Percentiles rank a stretch among this genome's conserved stretches.
Evolutionary conservation across 495 filamentous ascomycete genomes (phyloP).

Genomic region (Aspergillus leporis): DNA sequence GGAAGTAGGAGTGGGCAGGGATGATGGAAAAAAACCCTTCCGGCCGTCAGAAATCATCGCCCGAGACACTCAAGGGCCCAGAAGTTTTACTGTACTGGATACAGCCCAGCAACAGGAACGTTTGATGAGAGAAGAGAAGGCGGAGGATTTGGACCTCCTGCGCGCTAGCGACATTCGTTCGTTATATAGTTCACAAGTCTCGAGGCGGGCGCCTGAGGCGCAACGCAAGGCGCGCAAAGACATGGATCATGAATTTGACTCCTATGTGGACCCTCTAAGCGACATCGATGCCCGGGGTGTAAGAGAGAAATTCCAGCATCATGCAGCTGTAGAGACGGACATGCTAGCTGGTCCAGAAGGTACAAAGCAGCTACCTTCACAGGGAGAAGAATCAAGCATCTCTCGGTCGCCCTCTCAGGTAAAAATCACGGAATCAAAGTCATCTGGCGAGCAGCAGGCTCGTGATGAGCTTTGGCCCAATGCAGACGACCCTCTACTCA

Average conservation of each 20-base stretch:
- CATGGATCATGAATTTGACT: constrained; percentile 33
- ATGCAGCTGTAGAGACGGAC: background rate
- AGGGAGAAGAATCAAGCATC: background rate
- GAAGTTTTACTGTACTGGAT: background rate
- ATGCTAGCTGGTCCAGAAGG: background rate
- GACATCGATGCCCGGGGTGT: constrained; percentile 15
- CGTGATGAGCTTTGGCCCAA: background rate
- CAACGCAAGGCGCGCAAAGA: constrained; percentile 29
- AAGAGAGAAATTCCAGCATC: background rate
- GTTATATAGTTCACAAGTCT: constrained; percentile 32
- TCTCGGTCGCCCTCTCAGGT: background rate
- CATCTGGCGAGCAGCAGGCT: background rate
- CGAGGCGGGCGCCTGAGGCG: constrained; percentile 25
- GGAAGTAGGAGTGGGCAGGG: background rate
- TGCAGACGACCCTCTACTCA: constrained; percentile 15
- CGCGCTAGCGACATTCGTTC: constrained; percentile 52
- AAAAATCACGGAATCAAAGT: background rate
- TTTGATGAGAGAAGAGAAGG: constrained; percentile 3
- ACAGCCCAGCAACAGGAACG: background rate
- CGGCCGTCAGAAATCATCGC: background rate
- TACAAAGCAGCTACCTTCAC: background rate
- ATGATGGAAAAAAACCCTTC: background rate
- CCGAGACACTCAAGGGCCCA: background rate
- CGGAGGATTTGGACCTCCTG: constrained; percentile 45
- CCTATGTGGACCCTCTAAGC: constrained; percentile 20